Evolutionary conservation across 441 rosid genomes (phyloP), one percentile per base, ranked within the genome.

Genomic region (Syzygium syzygioides): DNA sequence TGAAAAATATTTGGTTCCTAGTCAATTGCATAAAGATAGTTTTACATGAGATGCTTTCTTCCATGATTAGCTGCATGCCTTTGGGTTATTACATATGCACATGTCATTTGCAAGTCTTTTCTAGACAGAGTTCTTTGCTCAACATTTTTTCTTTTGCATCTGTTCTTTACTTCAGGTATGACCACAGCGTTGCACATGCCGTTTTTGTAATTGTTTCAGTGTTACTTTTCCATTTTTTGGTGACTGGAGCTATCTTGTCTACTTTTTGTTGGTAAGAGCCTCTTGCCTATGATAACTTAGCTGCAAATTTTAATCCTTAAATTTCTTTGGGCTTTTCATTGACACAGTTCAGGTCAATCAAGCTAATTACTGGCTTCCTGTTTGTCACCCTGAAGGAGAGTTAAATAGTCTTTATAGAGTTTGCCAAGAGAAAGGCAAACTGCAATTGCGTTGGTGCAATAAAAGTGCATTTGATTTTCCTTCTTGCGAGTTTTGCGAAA

Each of bases 211-310:
- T 96, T 89, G 87, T 95, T 89, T 97, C 99, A 76, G 98, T 96
- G 79, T 90, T 95, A 92, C 86, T 96, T 91, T 90, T 94, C 92
- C 98, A 98, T 91, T 98, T 97, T 93, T 90, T 98, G 89, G 90
- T 95, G 62, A 90, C 95, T 12, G 99, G 98, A 89, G 93, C 92
- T 53, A 88, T 95, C 92, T 91, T 97, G 92, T 98, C 98, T 89
- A 96, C 99, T 55, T 94, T 90, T 90, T 96, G 97, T 92, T 98
- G 99, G 99, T 97, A 94, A 96, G 95, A 54, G 86, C 88, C 48
- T 34, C 89, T 85, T 20, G 83, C 83, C 28, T 37, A 64, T 71
- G 11, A 37, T 71, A 71, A 71, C 80, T 37, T 71, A 5, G 83
- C 52, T 71, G 52, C 83, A 71, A 71, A 71, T 71, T 71, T 23